These are phyloP conservation scores for Hevea brasiliensis DNA, from an alignment of 345 rosid species.

Conservation along the genomic window DNA sequence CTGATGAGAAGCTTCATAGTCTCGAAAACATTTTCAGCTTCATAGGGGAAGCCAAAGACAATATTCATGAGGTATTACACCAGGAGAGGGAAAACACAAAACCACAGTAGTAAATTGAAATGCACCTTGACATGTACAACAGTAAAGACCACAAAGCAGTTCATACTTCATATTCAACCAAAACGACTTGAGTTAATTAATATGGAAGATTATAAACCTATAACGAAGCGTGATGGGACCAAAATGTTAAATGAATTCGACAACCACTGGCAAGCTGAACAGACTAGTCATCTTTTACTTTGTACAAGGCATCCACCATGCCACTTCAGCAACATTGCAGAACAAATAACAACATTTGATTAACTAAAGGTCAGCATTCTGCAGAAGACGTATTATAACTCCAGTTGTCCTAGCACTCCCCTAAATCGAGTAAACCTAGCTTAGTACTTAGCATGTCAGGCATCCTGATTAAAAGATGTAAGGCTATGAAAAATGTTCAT, in stretches of 20 bases:
- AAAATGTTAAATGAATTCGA: neutral
- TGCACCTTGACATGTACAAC: constrained; percentile 11
- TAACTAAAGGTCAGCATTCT: constrained; percentile 3
- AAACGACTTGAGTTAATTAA: neutral
- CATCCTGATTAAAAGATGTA: neutral
- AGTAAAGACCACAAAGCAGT: constrained; percentile 5
- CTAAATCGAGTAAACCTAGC: neutral
- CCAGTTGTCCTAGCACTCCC: constrained; percentile 13
- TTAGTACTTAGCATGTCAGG: neutral
- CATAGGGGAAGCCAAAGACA: constrained; percentile 13
- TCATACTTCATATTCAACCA: constrained; percentile 4
- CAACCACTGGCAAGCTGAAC: constrained; percentile 11
- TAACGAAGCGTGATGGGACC: neutral
- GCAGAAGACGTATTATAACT: neutral
- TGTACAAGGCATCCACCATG: neutral
- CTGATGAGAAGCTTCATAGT: neutral
- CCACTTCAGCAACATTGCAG: neutral
- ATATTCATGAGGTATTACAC: neutral
- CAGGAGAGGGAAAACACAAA: neutral
- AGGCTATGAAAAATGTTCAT: neutral
- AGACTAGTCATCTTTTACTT: neutral
- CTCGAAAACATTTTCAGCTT: constrained; percentile 2
- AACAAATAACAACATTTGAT: neutral
- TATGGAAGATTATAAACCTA: constrained; percentile 13
- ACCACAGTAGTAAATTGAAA: neutral